These are phyloP conservation scores for Limnanthes douglasii DNA, from an alignment of 345 rosid species.

Conservation along the genomic window DNA sequence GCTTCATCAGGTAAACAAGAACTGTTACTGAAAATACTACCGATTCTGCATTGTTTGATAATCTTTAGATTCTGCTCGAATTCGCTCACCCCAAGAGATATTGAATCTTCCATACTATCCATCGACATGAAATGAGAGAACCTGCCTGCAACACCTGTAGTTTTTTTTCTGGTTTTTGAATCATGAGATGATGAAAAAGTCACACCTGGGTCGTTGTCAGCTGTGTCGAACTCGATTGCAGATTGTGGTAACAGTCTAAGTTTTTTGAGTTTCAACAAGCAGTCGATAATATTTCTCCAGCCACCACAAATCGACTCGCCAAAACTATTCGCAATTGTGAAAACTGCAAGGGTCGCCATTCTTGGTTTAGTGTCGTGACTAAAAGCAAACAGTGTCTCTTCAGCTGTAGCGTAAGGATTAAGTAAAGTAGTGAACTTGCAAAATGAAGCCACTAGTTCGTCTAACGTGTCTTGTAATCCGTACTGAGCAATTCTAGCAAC, in stretches of 20 bases:
- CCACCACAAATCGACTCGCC: conserved; percentile 74
- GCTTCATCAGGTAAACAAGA: conserved; percentile 35
- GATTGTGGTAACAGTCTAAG: conserved; percentile 83
- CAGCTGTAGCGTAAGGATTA: conserved; percentile 80
- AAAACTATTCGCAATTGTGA: conserved; percentile 67
- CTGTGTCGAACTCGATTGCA: conserved; percentile 34
- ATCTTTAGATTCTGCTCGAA: conserved; percentile 78
- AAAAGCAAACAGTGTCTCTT: conserved; percentile 75
- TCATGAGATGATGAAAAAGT: conserved; percentile 23
- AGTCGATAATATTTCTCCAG: conserved; percentile 85
- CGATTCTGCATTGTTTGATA: conserved; percentile 68
- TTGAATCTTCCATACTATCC: conserved; percentile 66
- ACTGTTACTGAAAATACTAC: conserved; percentile 55
- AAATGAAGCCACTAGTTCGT: conserved; percentile 72
- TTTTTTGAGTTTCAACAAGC: conserved; percentile 71
- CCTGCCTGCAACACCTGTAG: conserved; percentile 27
- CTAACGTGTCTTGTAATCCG: conserved; percentile 73
- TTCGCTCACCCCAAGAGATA: conserved; percentile 71
- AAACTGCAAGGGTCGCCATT: conserved; percentile 86
- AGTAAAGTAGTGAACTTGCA: conserved; percentile 70
- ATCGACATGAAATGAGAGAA: conserved; percentile 65
- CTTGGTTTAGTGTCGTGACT: conserved; percentile 77
- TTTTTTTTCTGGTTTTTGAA: conserved; percentile 15
- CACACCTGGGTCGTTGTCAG: conserved; percentile 22
- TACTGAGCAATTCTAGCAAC: conserved; percentile 68